Base-by-base conservation (phyloP, 371 early-diverging fungal species). In the Mortierella sp. region DNA sequence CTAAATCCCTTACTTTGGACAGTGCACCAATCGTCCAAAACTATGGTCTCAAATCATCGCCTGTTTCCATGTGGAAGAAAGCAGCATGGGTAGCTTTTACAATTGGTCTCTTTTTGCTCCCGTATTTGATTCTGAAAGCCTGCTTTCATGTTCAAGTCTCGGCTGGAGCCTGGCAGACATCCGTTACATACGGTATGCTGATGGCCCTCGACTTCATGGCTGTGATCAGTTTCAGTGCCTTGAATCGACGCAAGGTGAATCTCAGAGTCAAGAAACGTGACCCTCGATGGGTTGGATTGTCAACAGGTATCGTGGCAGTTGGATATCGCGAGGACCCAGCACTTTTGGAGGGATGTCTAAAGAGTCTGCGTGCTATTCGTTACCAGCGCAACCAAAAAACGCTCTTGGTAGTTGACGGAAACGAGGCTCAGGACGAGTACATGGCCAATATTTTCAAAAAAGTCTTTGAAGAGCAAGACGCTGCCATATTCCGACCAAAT, bases 271-370 rank as follows among this genome's bases (percentile, higher is more conserved):
- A 77, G 67, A 58, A 49, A 55, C 66, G 73, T 18, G 71, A 66
- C 58, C 64, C 72, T 39, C 65, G 59, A 63, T 73, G 71, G 70
- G 61, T 63, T 18, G 68, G 77, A 66, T 16, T 72, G 54, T 70
- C 70, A 54, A 73, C 84, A 24, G 90, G 90, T 1, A 62, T 90
- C 22, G 86, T 89, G 11, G 90, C 89, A 0, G 92, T 91, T 1
- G 92, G 91, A 0, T 92, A 92, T 60, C 87, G 91, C 47, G 92
- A 92, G 84, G 91, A 90, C 20, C 88, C 91, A 0, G 70, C 68
- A 8, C 52, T 92, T 20, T 86, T 91, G 70, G 83, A 85, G 24
- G 84, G 87, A 45, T 92, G 92, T 30, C 68, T 92, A 16, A 86
- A 91, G 75, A 89, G 89, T 4, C 73, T 91, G 28, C 84, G 85